Evolutionary conservation across 768 basidiomycete species (phyloP).

Genomic region (Cyclocybe aegerita): DNA sequence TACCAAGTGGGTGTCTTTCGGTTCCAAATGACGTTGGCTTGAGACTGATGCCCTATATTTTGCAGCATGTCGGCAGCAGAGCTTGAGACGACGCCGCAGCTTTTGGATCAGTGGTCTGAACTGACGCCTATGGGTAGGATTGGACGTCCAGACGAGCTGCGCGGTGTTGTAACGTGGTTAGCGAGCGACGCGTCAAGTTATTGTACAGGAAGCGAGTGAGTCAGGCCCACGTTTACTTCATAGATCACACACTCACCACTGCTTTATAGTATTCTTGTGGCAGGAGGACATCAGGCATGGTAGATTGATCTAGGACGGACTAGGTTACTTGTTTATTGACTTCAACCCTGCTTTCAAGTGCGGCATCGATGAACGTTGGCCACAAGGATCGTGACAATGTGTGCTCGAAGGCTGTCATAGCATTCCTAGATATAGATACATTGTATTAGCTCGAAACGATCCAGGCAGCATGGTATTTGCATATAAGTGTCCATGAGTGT

Average conservation of each 20-base stretch:
- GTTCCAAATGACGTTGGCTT: background rate
- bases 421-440: too few species aligned
- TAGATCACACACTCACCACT: background rate
- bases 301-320: background rate
- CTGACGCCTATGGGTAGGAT: slow-evolving; percentile 62
- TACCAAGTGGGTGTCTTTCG: slow-evolving; percentile 41
- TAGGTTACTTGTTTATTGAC: too few species aligned
- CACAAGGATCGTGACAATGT: too few species aligned
- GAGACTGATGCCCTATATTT: background rate
- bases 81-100: slow-evolving; percentile 46
- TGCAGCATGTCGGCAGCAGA: slow-evolving; percentile 3
- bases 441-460: too few species aligned
- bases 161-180: slow-evolving; percentile 63
- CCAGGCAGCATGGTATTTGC: too few species aligned
- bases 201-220: slow-evolving; percentile 65
- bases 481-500: too few species aligned
- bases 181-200: slow-evolving; percentile 68
- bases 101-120: slow-evolving; percentile 51
- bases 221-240: background rate
- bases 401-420: too few species aligned
- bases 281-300: background rate
- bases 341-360: too few species aligned
- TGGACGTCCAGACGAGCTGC: slow-evolving; percentile 62
- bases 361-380: too few species aligned
- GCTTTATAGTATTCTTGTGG: background rate